Evolutionary conservation across 2,329 filamentous ascomycete genomes (phyloP), one percentile per base, ranked within the genome.

Genomic region (Xylaria sp.): DNA sequence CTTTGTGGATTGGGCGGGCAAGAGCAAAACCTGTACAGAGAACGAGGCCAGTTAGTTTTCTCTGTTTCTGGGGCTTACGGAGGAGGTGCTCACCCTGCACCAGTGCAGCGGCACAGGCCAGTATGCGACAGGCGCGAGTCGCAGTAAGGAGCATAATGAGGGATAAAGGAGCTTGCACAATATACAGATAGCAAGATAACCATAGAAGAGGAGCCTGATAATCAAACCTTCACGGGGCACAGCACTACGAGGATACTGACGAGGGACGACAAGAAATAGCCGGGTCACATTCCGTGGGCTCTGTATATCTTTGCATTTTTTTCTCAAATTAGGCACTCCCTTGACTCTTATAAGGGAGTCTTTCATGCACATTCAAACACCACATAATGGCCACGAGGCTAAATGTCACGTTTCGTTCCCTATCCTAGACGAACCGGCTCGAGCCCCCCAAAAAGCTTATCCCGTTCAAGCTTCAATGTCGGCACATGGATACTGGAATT

Each of bases 331-430:
- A 5, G 31, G 39, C 57, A 28, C 28, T 28, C 28, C 44, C 31
- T 44, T 64, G 31, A 46, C 61, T 62, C 61, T 58, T 70, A 67
- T 64, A 64, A 20, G 28, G 13, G 15, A 58, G 37, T 37, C n/a
- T n/a, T 23, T 23, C 18, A 20, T 41, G 41, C n/a, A 60, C 56
- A 44, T 61, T 41, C 9, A 39, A 46, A 23, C n/a, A 65, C 55
- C 39, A 37, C 28, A 39, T 20, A 39, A 52, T 39, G 51, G 34
- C 65, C 65, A 67, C 60, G 60, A 67, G 68, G 60, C 61, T 55
- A 67, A 62, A 58, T 64, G 56, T 65, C 61, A 65, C 65, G 64
- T 28, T 48, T 59, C n/a, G 60, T 23, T 28, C 44, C 51, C 23
- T 46, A 5, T 9, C 39, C 51, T 57, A 34, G 25, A 51, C 25